A percentile compares a stretch with the other conserved stretches of the same genome.
Conservation (phyloP, 352 stramenopile genomes). For the Aphanomyces invadans region DNA sequence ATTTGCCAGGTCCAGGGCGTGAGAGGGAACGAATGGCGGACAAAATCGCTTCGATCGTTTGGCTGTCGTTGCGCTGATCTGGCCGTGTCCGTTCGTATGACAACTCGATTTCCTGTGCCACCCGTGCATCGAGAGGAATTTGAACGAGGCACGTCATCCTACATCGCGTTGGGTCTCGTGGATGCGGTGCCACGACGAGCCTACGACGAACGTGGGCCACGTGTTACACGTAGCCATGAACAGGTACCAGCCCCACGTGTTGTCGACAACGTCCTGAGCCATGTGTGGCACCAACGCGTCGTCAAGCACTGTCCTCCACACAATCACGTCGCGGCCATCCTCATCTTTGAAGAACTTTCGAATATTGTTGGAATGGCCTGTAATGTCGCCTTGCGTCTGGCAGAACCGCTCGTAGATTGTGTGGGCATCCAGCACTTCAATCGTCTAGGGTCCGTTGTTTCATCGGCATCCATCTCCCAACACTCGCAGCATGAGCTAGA, state of each 20-base stretch:
- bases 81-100: not conserved
- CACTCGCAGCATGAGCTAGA: not conserved
- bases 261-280: not conserved
- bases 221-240: not conserved
- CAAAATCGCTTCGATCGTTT: not conserved
- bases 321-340: not conserved
- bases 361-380: constrained; percentile 15
- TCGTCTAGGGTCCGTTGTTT: not conserved
- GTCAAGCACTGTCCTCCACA: constrained; percentile 21
- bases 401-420: constrained; percentile 13
- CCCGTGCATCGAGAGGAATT: not conserved
- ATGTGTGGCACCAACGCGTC: constrained; percentile 17
- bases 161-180: not conserved
- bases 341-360: constrained; percentile 3
- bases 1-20: not conserved
- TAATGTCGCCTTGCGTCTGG: not conserved
- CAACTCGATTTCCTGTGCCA: not conserved
- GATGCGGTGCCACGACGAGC: not conserved
- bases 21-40: not conserved
- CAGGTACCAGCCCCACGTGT: constrained; percentile 14
- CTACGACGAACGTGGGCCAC: not conserved
- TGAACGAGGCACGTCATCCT: constrained; percentile 6
- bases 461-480: not conserved
- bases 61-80: not conserved
- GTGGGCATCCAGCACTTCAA: constrained; percentile 6